These are phyloP conservation scores for Malus asiatica DNA, from an alignment of 306 rosid genomes.

Conservation along the genomic window DNA sequence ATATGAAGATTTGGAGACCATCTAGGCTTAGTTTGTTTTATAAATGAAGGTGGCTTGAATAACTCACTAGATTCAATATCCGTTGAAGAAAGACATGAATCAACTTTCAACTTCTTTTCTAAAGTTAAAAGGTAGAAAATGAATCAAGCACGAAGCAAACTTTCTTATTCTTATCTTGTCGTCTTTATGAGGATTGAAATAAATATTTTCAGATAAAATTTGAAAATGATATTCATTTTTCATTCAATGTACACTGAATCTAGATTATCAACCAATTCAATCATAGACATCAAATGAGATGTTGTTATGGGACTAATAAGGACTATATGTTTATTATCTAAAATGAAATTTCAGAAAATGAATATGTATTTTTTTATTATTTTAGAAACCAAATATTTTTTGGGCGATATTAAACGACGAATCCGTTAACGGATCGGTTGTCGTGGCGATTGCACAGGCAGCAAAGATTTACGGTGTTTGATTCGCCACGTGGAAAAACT, in stretches of 20 bases:
- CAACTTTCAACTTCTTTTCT: background rate
- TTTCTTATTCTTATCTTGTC: background rate
- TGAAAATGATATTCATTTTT: no score
- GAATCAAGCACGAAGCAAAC: no score
- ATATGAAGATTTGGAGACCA: no score
- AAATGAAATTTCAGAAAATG: background rate
- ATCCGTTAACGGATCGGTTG: background rate
- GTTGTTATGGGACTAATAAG: background rate
- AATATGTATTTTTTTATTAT: background rate
- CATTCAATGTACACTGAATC: no score
- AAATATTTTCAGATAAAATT: rapidly evolving
- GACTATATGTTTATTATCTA: background rate
- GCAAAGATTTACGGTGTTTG: slow-evolving; percentile 6
- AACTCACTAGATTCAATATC: no score
- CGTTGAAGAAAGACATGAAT: background rate
- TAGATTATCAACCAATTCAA: no score
- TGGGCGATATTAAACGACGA: background rate
- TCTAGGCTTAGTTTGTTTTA: no score
- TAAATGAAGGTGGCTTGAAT: background rate
- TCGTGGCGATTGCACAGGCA: slow-evolving; percentile 14
- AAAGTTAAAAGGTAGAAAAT: no score
- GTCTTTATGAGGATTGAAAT: rapidly evolving
- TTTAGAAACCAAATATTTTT: background rate
- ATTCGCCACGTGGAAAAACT: slow-evolving; percentile 36
- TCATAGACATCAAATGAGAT: background rate